Base-by-base conservation (phyloP, 768 basidiomycete species). In the Boletus sp. region DNA sequence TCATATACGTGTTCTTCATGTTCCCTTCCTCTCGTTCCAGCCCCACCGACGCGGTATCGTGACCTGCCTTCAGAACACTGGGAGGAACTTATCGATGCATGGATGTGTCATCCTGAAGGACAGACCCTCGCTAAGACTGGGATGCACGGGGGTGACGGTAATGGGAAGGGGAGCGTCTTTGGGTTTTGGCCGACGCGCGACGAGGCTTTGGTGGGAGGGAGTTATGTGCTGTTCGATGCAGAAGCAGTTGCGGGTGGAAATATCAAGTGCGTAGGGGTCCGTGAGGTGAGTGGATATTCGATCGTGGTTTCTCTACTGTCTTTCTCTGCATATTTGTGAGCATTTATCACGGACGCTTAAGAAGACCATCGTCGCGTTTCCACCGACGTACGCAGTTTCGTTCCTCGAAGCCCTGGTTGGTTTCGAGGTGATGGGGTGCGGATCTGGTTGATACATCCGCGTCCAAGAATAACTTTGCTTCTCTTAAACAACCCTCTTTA, bases 51-150 rank as follows among this genome's bases (percentile, higher is more conserved):
- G 19, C 74, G 71, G 42, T 98, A 90, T 70, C 82, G 85, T 37
- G 94, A 97, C 66, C 75, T 98, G 13, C 96, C 96, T 4, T 94
- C 91, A 5, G 95, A 98, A 66, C 88, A 98, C 63, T 98, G 96
- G 96, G 88, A 93, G 58, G 96, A 98, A 69, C 84, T 98, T 15
- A 83, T 98, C 19, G 96, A 98, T 58, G 88, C 94, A 7, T 98
- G 96, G 96, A 93, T 98, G 89, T 98, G 96, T 64, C 96, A 98
- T 70, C 70, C 84, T 9, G 93, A 97, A 64, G 67, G 58, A 33
- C 93, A 96, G 74, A 84, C 82, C 40, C 75, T 98, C 46, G 72
- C 81, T 47, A 77, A 81, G 56, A 79, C 80, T 58, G 75, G 78
- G 2, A 58, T 75, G 73, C 46, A 55, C 14, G 47, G 52, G 2